Conservation (phyloP, 176 grass and related monocot species). For the Avena atlantica region DNA sequence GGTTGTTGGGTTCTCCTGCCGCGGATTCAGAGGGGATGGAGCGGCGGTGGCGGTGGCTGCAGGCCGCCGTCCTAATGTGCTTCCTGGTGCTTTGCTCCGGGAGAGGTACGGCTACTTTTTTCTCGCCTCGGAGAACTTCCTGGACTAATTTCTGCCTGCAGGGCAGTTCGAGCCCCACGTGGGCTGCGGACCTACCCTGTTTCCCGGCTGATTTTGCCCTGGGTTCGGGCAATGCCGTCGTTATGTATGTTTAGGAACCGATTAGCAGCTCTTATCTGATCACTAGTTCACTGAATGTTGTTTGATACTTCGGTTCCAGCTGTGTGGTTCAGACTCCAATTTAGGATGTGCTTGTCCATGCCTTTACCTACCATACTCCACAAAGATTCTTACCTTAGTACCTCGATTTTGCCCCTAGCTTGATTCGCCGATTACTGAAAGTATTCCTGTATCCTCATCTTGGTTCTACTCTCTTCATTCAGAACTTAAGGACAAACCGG, state of each 20-base stretch:
- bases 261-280: background rate
- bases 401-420: background rate
- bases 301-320: background rate
- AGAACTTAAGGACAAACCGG: conserved; percentile 62
- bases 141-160: background rate
- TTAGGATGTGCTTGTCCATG: background rate
- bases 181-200: background rate
- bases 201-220: background rate
- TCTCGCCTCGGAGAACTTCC: background rate
- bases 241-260: background rate
- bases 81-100: conserved; percentile 54
- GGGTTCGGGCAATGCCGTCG: background rate
- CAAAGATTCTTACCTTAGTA: background rate
- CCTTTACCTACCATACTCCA: background rate
- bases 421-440: background rate
- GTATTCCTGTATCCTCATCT: conserved; percentile 3
- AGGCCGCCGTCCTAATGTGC: conserved; percentile 46
- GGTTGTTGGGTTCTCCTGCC: background rate
- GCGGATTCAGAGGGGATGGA: conserved; percentile 45
- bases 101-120: conserved; percentile 49
- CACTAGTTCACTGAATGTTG: background rate
- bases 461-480: conserved; percentile 12
- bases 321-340: background rate
- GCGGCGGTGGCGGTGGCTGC: conserved; percentile 51
- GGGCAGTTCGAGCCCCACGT: background rate